Percentiles rank a stretch among this genome's conserved stretches.
phyloP scores from a whole-genome alignment of 2,329 filamentous ascomycete genomes.

The Chaetomiaceae sp. region DNA sequence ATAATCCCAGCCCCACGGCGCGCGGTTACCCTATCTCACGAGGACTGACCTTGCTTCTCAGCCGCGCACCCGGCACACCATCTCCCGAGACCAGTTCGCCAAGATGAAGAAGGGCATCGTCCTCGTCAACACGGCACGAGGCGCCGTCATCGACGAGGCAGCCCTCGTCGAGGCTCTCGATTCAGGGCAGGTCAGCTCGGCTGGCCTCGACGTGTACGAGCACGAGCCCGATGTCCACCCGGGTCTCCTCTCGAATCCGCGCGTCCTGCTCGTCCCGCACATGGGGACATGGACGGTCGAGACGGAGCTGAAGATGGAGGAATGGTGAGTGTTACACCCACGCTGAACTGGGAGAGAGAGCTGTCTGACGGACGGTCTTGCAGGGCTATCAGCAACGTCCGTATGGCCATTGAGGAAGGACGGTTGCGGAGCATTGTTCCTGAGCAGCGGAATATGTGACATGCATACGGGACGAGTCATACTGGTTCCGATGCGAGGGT shows the following conservation, averaged over 20 bases:
- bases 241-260: conserved; percentile 64
- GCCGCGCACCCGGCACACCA: conserved; percentile 67
- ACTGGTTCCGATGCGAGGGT: no score
- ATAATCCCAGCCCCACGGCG: background rate
- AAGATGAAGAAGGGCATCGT: conserved; percentile 76
- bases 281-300: conserved; percentile 80
- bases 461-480: no score
- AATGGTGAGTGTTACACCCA: conserved; percentile 46
- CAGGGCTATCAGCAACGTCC: conserved; percentile 63
- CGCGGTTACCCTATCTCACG: background rate
- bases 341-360: no score
- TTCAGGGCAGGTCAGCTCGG: conserved; percentile 63
- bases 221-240: conserved; percentile 73
- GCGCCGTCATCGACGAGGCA: conserved; percentile 76
- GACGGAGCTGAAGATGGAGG: conserved; percentile 65
- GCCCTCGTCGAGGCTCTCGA: conserved; percentile 72
- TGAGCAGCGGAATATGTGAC: conserved; percentile 52
- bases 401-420: conserved; percentile 56
- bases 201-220: conserved; percentile 78
- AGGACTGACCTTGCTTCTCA: conserved; percentile 23
- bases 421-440: conserved; percentile 65
- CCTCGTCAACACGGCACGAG: conserved; percentile 78
- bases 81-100: conserved; percentile 64
- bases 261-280: conserved; percentile 73
- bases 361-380: background rate